Conservation (phyloP, 78 protist species). For the Corallochytrium limacisporum region DNA sequence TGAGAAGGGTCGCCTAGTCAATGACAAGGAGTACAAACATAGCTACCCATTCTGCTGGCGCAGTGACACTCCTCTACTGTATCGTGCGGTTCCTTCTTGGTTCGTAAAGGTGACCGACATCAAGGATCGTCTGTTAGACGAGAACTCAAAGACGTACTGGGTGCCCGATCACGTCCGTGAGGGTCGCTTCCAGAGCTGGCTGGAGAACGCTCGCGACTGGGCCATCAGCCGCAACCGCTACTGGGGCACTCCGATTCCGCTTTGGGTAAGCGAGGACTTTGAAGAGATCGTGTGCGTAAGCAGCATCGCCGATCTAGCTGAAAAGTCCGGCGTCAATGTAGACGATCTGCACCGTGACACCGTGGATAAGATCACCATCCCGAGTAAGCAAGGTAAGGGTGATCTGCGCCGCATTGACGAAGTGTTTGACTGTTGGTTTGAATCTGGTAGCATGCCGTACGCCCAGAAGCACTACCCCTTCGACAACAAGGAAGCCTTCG, state of each 20-base stretch:
- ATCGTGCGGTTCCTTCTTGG: slow-evolving; percentile 90
- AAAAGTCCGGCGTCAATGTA: not conserved
- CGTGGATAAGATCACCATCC: slow-evolving; percentile 88
- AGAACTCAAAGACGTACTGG: slow-evolving; percentile 81
- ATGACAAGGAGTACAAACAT: slow-evolving; percentile 58
- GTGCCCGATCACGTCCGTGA: slow-evolving; percentile 72
- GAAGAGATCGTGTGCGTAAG: slow-evolving; percentile 67
- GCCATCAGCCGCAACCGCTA: slow-evolving; percentile 85
- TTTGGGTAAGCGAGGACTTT: slow-evolving; percentile 90
- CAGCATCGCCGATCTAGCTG: slow-evolving; percentile 71
- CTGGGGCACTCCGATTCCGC: slow-evolving; percentile 99
- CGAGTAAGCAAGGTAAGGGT: slow-evolving; percentile 70
- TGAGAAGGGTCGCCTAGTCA: slow-evolving; percentile 44
- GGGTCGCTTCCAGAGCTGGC: slow-evolving; percentile 94
- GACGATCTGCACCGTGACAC: slow-evolving; percentile 59
- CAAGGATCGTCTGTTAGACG: slow-evolving; percentile 55
- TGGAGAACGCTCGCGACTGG: slow-evolving; percentile 92
- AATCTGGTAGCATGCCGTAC: slow-evolving; percentile 94
- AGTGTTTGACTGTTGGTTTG: slow-evolving; percentile 99
- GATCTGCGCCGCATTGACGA: slow-evolving; percentile 63
- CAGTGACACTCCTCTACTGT: slow-evolving; percentile 90
- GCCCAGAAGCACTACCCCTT: slow-evolving; percentile 98
- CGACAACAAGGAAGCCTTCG: slow-evolving; percentile 80
- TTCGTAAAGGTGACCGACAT: slow-evolving; percentile 80
- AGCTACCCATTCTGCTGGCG: slow-evolving; percentile 99